Conservation (phyloP, 108 stramenopile species). For the Cyclotella choctawhatcheeana region DNA sequence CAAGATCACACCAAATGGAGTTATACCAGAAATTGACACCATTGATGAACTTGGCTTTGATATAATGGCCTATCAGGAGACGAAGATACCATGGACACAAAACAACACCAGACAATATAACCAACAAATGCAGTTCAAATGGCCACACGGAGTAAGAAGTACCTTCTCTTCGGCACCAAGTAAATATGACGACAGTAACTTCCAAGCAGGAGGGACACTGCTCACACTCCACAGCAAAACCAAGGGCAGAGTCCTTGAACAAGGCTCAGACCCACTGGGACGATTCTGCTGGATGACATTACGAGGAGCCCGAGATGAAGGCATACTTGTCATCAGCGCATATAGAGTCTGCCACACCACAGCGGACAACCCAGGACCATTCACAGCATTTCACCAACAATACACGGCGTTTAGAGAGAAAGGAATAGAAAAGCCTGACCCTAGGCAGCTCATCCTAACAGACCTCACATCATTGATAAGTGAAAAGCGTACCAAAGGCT, state of each 20-base stretch:
- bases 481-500: neutral
- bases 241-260: neutral
- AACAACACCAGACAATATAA: no score
- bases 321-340: neutral
- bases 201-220: neutral
- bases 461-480: neutral
- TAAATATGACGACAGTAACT: neutral
- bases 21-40: no score
- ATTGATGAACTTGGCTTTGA: no score
- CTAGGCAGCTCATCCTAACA: neutral
- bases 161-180: neutral
- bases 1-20: no score
- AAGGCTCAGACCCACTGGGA: neutral
- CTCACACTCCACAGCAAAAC: neutral
- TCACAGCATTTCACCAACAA: conserved; percentile 7
- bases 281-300: conserved; percentile 11
- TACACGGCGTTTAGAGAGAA: neutral
- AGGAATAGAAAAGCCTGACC: neutral
- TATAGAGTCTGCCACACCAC: neutral
- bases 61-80: no score
- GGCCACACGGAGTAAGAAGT: no score
- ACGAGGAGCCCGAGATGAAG: conserved; percentile 12
- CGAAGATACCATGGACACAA: no score
- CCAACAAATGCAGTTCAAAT: no score
- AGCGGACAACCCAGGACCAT: neutral